Conservation (phyloP, 2,329 filamentous ascomycete species). For the Alternaria sp. region DNA sequence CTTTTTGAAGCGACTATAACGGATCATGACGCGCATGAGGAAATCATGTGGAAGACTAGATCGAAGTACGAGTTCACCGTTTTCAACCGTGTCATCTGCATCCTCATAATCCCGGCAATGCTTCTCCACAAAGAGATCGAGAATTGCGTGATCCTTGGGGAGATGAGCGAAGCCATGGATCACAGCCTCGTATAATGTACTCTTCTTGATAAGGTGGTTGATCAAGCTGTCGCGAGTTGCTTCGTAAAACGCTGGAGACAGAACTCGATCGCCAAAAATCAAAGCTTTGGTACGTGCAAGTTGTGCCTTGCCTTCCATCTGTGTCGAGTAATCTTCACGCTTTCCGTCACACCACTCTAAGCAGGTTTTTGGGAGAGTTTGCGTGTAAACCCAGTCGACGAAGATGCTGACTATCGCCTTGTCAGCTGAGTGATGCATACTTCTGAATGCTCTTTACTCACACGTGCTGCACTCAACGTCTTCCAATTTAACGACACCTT, state of each 20-base stretch:
- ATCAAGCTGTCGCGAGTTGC: background rate
- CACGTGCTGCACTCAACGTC: slow-evolving; percentile 15
- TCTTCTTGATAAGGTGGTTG: accelerated
- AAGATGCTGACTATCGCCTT: slow-evolving; percentile 12
- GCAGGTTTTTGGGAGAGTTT: background rate
- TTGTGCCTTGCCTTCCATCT: background rate
- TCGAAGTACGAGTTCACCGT: background rate
- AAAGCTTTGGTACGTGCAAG: slow-evolving; percentile 1
- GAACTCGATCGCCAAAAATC: slow-evolving; percentile 6
- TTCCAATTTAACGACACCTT: slow-evolving; percentile 10
- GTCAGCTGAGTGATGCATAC: background rate
- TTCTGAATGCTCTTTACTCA: background rate
- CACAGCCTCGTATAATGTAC: background rate
- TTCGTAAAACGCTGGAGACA: background rate
- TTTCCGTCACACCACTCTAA: no score
- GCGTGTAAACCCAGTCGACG: slow-evolving; percentile 22
- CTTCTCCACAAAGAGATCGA: slow-evolving; percentile 12
- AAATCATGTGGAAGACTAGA: background rate
- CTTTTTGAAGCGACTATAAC: no score
- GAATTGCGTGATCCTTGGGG: slow-evolving; percentile 1
- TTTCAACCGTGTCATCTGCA: background rate
- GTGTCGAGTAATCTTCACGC: no score
- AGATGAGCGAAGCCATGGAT: slow-evolving; percentile 15
- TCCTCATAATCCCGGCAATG: background rate
- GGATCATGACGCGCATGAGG: slow-evolving; percentile 3